Evolutionary conservation across 2,329 filamentous ascomycete genomes (phyloP), one percentile per base, ranked within the genome.

Genomic region (Cercospora berteroae): DNA sequence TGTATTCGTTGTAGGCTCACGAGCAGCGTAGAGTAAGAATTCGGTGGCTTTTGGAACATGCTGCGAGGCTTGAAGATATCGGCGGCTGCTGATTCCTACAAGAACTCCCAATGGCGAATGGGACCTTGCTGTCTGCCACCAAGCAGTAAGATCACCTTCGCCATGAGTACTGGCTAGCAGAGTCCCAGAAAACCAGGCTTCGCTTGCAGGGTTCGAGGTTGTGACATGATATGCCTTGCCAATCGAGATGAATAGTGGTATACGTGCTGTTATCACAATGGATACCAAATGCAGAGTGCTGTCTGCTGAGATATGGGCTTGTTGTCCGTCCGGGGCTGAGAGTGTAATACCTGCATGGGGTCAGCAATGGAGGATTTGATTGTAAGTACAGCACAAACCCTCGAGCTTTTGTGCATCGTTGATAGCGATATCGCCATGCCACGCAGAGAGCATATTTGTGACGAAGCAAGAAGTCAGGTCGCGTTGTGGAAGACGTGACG

Each of bases 21-120:
- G 73, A 3, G 78, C 78, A 6, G 80, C 81, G 64, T 82, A 83
- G 68, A 84, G 80, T 4, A 84, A 74, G 0, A 84, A 71, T 59
- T 84, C 82, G 4, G 61, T 63, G 29, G 29, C 23, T 16, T 25
- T 33, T 12, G 44, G 8, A 12, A 4, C 23, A 2, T 18, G n/a
- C 12, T 36, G 50, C n/a, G n/a, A 25, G 29, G 12, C 7, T 39
- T 39, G 36, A 8, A 39, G 5, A 39, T 39, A 16, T n/a, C 36
- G 36, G 8, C 6, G 36, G 50, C 25, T 29, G 50, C 29, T 50
- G 9, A 72, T 65, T 20, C 66, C 67, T 25, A 69, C 60, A 4
- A 73, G 65, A 4, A 73, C 62, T 6, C 67, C 70, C 4, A 73
- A 56, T 25, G 68, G 67, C 7, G 72, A 72, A 29, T 73, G 68